phyloP scores from a whole-genome alignment of 1,139 yeast species.

The Meyerozyma carpophila region DNA sequence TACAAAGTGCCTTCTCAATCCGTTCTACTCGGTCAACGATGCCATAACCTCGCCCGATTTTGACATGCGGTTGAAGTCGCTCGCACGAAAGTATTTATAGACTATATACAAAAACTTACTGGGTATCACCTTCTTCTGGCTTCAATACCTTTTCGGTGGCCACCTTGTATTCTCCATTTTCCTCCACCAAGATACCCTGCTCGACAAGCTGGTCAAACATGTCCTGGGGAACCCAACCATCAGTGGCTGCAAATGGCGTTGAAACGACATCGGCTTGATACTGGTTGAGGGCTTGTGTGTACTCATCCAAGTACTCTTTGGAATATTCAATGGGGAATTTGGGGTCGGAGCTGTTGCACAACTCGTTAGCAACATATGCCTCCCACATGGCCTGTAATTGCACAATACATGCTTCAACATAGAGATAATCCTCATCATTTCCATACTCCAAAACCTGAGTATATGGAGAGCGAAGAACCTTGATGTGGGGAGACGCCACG shows the following conservation, averaged over 20 bases:
- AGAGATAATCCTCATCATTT: slow-evolving; percentile 55
- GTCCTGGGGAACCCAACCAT: slow-evolving; percentile 95
- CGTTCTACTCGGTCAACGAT: slow-evolving; percentile 75
- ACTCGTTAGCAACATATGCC: slow-evolving; percentile 55
- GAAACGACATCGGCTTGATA: slow-evolving; percentile 65
- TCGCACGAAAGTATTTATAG: slow-evolving; percentile 74
- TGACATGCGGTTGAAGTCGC: slow-evolving; percentile 64
- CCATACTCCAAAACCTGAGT: slow-evolving; percentile 61
- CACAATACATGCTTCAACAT: slow-evolving; percentile 61
- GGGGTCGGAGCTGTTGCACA: slow-evolving; percentile 41
- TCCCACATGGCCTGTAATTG: slow-evolving; percentile 78
- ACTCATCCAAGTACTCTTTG: slow-evolving; percentile 49
- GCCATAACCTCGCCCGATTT: slow-evolving; percentile 72
- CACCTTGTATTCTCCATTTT: slow-evolving; percentile 31
- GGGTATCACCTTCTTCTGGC: background rate
- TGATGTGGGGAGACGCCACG: slow-evolving; percentile 72
- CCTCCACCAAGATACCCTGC: slow-evolving; percentile 54
- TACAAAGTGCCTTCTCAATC: slow-evolving; percentile 79
- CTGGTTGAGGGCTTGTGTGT: slow-evolving; percentile 53
- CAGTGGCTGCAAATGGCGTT: slow-evolving; percentile 83
- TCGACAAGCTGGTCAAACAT: slow-evolving; percentile 68
- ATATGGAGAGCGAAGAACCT: slow-evolving; percentile 62
- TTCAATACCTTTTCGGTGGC: slow-evolving; percentile 37
- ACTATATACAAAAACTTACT: slow-evolving; percentile 3
- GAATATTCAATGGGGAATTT: slow-evolving; percentile 60